Percentiles rank a stretch among this genome's conserved stretches.
Evolutionary conservation across 257 asterid species (phyloP).

Genomic region (Linaria vulgaris): DNA sequence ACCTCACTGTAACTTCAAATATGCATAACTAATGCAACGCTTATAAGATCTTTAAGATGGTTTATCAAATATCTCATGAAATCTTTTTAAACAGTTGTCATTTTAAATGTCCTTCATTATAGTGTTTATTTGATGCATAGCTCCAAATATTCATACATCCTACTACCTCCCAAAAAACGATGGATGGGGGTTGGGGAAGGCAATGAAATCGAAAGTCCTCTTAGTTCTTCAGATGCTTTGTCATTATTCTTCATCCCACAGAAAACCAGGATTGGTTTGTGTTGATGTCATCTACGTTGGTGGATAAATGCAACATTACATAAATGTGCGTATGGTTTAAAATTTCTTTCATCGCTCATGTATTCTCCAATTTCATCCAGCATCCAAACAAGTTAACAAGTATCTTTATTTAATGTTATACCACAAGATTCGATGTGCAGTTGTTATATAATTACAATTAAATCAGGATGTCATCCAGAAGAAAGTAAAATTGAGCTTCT

Average conservation of each 20-base stretch:
- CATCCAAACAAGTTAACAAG: too few species aligned
- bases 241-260: slow-evolving; percentile 15
- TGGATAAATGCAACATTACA: slow-evolving; percentile 6
- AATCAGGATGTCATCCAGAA: slow-evolving; percentile 2
- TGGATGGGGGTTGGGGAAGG: neutral
- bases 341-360: neutral
- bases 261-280: slow-evolving; percentile 1
- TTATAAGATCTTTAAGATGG: neutral
- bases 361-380: neutral
- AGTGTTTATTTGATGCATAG: neutral
- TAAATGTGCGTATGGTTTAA: neutral
- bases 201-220: neutral
- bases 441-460: slow-evolving; percentile 3
- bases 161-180: neutral
- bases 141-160: neutral
- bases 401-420: neutral
- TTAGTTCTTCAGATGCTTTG: neutral
- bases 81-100: neutral
- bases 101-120: neutral
- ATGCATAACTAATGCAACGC: neutral
- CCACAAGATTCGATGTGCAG: neutral
- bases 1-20: too few species aligned
- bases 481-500: slow-evolving; percentile 10
- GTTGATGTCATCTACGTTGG: neutral
- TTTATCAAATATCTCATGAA: neutral